Evolutionary conservation across 129 eudicot species (phyloP).

Genomic region (Escallonia rubra): DNA sequence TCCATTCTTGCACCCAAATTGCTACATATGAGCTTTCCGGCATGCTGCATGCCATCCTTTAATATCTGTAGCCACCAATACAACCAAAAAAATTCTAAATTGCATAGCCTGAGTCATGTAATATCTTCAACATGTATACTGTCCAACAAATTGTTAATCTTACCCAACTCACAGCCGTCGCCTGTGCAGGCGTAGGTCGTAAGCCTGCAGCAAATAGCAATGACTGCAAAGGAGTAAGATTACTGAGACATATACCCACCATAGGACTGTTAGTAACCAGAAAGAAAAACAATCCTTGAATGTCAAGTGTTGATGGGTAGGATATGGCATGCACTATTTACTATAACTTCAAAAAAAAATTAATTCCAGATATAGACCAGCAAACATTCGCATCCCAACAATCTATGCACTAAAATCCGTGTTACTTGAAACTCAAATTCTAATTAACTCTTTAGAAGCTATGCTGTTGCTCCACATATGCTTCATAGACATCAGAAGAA

Average conservation of each 20-base stretch:
- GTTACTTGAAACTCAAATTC: too few species aligned
- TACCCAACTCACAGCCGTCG: conserved; percentile 98
- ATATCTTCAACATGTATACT: not conserved
- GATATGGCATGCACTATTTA: too few species aligned
- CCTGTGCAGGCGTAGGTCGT: conserved; percentile 97
- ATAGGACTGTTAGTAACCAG: too few species aligned
- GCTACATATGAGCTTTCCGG: conserved; percentile 90
- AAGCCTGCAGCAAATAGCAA: conserved; percentile 96
- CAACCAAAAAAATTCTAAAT: conserved; percentile 1
- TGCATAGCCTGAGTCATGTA: not conserved
- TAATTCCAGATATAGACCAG: too few species aligned
- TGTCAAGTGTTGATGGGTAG: too few species aligned
- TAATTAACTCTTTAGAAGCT: too few species aligned
- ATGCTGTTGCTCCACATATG: not conserved
- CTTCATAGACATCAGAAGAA: conserved; percentile 19
- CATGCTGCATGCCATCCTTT: conserved; percentile 94
- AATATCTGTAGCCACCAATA: conserved; percentile 44
- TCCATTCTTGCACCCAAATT: conserved; percentile 93
- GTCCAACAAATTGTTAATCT: conserved; percentile 24
- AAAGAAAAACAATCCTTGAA: too few species aligned
- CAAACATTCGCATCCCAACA: too few species aligned
- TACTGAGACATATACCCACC: not conserved
- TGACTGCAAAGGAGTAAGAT: conserved; percentile 63
- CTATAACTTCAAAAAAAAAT: too few species aligned
- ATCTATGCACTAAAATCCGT: too few species aligned